A percentile compares a stretch with the other conserved stretches of the same genome.
These are phyloP conservation scores for Ophiostoma himal-ulmi DNA, from an alignment of 2,329 filamentous ascomycete species.

Conservation along the genomic window DNA sequence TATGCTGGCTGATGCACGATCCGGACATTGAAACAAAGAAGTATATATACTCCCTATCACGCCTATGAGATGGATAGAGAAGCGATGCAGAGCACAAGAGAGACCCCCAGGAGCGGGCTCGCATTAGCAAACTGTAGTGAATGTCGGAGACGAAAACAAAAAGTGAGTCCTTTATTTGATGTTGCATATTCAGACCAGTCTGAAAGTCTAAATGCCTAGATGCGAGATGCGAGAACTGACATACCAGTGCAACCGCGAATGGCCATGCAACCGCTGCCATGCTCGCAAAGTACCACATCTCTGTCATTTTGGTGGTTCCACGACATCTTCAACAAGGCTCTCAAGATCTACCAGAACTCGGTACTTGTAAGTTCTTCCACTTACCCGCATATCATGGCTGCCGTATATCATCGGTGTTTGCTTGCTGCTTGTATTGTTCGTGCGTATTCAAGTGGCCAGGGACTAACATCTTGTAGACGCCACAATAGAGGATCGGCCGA, in stretches of 20 bases:
- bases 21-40: background rate
- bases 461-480: background rate
- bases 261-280: slow-evolving; percentile 47
- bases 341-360: background rate
- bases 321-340: background rate
- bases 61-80: background rate
- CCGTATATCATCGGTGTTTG: background rate
- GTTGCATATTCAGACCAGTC: too few species aligned
- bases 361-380: background rate
- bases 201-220: background rate
- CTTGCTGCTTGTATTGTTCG: too few species aligned
- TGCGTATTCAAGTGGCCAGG: background rate
- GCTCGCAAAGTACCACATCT: slow-evolving; percentile 43
- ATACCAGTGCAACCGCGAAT: slow-evolving; percentile 43
- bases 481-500: background rate
- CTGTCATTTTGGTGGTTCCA: slow-evolving; percentile 38
- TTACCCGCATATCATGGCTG: background rate
- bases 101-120: background rate
- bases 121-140: slow-evolving; percentile 36
- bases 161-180: slow-evolving; percentile 31
- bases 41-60: background rate
- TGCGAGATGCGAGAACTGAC: background rate
- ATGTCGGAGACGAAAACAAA: slow-evolving; percentile 47
- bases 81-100: slow-evolving; percentile 5
- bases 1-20: background rate